phyloP scores from a whole-genome alignment of 2,329 filamentous ascomycete species.

The Sarocladiaceae sp. region DNA sequence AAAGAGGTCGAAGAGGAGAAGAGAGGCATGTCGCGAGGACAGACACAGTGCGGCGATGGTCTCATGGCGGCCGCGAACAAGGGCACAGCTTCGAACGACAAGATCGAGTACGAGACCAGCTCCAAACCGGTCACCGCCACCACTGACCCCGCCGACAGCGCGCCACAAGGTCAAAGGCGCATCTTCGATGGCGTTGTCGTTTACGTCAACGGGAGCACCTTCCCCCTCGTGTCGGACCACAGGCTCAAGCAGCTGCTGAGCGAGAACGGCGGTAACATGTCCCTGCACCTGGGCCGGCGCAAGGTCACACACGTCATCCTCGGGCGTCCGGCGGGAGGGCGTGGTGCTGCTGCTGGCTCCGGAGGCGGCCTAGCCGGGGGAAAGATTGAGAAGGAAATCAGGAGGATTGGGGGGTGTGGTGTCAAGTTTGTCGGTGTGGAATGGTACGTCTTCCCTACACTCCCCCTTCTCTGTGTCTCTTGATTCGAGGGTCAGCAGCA shows the following conservation, averaged over 20 bases:
- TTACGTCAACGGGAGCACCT: slow-evolving; percentile 84
- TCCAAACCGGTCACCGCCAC: too few relatives aligned
- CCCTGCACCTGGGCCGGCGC: slow-evolving; percentile 63
- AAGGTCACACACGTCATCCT: slow-evolving; percentile 83
- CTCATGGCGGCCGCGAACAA: too few relatives aligned
- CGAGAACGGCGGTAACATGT: slow-evolving; percentile 65
- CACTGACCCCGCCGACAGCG: too few relatives aligned
- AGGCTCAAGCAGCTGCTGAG: slow-evolving; percentile 73
- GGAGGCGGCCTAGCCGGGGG: slow-evolving; percentile 70
- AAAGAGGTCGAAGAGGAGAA: slow-evolving; percentile 12
- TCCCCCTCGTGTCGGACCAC: slow-evolving; percentile 77
- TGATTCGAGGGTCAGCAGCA: too few relatives aligned
- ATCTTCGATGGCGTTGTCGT: slow-evolving; percentile 69
- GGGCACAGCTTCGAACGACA: too few relatives aligned
- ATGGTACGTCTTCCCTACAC: slow-evolving; percentile 49
- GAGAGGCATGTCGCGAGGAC: too few relatives aligned
- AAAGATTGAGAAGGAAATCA: slow-evolving; percentile 79
- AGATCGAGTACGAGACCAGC: too few relatives aligned
- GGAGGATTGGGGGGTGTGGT: slow-evolving; percentile 56
- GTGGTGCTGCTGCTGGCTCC: slow-evolving; percentile 44
- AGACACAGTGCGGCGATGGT: too few relatives aligned
- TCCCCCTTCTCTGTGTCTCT: slow-evolving; percentile 10
- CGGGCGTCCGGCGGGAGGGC: slow-evolving; percentile 47
- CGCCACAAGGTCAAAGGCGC: slow-evolving; percentile 16
- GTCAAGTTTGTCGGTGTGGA: slow-evolving; percentile 77